phyloP scores from a whole-genome alignment of 306 rosid genomes.

The Trichosanthes truncata region DNA sequence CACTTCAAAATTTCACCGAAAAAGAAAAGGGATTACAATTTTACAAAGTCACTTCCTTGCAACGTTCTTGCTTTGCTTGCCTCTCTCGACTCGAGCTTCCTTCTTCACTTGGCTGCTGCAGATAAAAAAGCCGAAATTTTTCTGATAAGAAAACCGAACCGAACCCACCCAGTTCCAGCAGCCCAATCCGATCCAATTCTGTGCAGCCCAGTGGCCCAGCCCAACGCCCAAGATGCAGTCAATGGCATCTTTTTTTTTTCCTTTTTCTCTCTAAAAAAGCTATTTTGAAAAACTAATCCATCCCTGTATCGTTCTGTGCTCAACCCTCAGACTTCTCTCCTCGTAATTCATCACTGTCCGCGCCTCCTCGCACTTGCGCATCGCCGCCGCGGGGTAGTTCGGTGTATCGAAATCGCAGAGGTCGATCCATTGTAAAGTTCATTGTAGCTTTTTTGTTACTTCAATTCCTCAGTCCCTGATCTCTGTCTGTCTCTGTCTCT shows the following conservation, averaged over 20 bases:
- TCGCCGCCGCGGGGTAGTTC: background rate
- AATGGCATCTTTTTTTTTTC: background rate
- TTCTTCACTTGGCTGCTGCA: background rate
- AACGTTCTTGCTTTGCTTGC: background rate
- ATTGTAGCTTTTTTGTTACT: background rate
- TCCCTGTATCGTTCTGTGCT: background rate
- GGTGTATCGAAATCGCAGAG: background rate
- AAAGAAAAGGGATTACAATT: background rate
- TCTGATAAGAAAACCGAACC: too few relatives aligned
- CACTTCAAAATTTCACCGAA: background rate
- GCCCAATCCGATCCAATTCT: background rate
- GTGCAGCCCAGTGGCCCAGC: background rate
- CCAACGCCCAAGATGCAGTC: background rate
- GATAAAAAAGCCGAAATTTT: too few relatives aligned
- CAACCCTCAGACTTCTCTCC: background rate
- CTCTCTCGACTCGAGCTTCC: background rate
- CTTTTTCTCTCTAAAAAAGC: background rate
- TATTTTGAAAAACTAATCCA: background rate
- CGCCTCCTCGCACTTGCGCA: background rate
- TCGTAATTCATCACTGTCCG: background rate
- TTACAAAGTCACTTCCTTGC: background rate
- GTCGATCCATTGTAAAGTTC: background rate
- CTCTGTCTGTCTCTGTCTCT: background rate
- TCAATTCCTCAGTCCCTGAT: background rate
- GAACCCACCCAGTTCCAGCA: too few relatives aligned